Conservation (phyloP, 2,329 filamentous ascomycete species). For the Macrophomina tecta region DNA sequence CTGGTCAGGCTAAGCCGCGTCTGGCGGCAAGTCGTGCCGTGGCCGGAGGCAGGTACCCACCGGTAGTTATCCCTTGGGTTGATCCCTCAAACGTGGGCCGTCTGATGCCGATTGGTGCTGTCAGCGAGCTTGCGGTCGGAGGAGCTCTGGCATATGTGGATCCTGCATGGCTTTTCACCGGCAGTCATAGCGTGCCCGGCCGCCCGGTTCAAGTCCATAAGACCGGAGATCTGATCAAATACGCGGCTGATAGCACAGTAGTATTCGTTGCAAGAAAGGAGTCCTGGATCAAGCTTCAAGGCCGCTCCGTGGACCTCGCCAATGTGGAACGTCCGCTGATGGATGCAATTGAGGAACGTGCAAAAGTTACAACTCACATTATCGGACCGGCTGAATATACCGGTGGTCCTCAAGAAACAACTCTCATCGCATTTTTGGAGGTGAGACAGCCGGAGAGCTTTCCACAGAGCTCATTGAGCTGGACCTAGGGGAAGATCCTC, state of each 20-base stretch:
- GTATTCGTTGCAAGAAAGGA: conserved; percentile 33
- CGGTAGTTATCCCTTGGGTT: conserved; percentile 36
- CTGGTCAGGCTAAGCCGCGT: conserved; percentile 17
- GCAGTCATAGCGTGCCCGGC: conserved; percentile 33
- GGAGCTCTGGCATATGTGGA: conserved; percentile 40
- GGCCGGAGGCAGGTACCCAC: conserved; percentile 31
- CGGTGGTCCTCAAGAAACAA: neutral
- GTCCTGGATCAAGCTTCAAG: conserved; percentile 28
- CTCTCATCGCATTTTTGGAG: neutral
- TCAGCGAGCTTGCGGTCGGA: conserved; percentile 51
- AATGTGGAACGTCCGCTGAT: conserved; percentile 53
- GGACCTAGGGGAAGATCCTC: neutral
- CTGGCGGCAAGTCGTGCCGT: conserved; percentile 31
- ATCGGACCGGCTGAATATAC: neutral
- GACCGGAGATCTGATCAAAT: conserved; percentile 46
- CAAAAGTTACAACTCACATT: neutral
- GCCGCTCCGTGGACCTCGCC: neutral
- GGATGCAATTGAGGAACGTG: conserved; percentile 8
- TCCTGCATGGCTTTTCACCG: conserved; percentile 44
- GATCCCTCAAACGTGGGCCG: conserved; percentile 40
- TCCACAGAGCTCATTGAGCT: neutral
- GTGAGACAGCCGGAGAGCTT: neutral
- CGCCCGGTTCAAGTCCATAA: conserved; percentile 37
- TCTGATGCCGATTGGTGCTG: conserved; percentile 50
- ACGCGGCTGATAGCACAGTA: conserved; percentile 44